Evolutionary conservation across 345 rosid species (phyloP).

Genomic region (Eucalyptus marginata): DNA sequence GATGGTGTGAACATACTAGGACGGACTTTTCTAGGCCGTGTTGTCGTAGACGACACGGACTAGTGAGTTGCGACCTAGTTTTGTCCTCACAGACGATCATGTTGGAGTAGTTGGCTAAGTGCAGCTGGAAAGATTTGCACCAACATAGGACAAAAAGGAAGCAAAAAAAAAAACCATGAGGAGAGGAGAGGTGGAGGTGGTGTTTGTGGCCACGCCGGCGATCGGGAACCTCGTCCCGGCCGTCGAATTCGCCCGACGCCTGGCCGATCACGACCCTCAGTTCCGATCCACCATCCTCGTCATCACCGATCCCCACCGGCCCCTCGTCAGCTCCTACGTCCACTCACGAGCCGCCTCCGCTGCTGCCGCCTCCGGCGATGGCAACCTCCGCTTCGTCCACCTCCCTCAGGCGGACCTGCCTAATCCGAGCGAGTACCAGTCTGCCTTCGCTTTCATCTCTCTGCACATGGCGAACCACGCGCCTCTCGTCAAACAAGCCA

Average conservation of each 20-base stretch:
- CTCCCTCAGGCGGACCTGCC: conserved; percentile 8
- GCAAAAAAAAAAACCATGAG: not conserved
- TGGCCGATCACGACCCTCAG: conserved; percentile 2
- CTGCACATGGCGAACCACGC: conserved; percentile 5
- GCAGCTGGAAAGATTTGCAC: not conserved
- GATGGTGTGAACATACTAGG: not conserved
- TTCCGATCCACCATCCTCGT: conserved; percentile 8
- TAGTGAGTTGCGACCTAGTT: not conserved
- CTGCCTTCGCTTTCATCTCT: conserved; percentile 4
- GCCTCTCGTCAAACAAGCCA: conserved; percentile 6
- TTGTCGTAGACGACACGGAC: not conserved
- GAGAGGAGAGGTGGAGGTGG: not conserved
- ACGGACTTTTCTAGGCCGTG: not conserved
- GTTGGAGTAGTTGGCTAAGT: not conserved
- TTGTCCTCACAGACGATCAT: not conserved
- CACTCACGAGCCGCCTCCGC: not conserved
- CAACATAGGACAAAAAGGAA: not conserved
- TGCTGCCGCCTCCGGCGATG: not conserved
- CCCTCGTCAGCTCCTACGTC: conserved; percentile 7
- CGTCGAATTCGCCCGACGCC: conserved; percentile 7
- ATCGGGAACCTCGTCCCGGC: conserved; percentile 12
- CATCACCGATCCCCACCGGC: not conserved
- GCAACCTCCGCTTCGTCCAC: conserved; percentile 3
- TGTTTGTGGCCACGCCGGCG: conserved; percentile 9
- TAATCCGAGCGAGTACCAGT: conserved; percentile 6